Evolutionary conservation across 1,284 basidiomycete genomes (phyloP).

Genomic region (Sparassis latifolia): DNA sequence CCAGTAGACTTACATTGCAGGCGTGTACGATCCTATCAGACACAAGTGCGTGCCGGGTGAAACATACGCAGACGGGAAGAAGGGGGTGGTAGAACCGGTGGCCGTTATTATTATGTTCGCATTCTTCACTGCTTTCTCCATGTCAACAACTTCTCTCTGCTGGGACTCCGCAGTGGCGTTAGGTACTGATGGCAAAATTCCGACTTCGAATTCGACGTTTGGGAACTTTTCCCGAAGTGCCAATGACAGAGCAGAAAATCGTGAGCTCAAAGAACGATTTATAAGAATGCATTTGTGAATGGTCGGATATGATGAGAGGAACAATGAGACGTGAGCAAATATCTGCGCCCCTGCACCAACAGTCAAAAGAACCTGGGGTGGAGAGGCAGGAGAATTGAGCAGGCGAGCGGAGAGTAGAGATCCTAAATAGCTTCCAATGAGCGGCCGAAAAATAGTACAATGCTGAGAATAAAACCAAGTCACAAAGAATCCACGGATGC

Average conservation of each 20-base stretch:
- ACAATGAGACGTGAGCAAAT: constrained; percentile 57
- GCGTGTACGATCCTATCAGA: constrained; percentile 80
- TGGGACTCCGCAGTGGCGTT: too few relatives aligned
- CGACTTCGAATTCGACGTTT: constrained; percentile 25
- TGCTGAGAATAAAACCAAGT: too few relatives aligned
- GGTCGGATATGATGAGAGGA: constrained; percentile 51
- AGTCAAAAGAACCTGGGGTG: constrained; percentile 47
- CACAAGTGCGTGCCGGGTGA: constrained; percentile 63
- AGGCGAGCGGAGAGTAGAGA: constrained; percentile 65
- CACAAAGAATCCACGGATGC: too few relatives aligned
- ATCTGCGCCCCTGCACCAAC: constrained; percentile 78
- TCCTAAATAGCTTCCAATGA: constrained; percentile 33
- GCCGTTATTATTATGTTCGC: constrained; percentile 69
- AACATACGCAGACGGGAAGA: constrained; percentile 64
- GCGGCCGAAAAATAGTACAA: too few relatives aligned
- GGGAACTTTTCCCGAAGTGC: constrained; percentile 37
- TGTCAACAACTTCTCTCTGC: too few relatives aligned
- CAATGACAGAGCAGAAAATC: constrained; percentile 38
- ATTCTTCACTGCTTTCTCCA: constrained; percentile 19
- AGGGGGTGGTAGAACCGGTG: constrained; percentile 64
- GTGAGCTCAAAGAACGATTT: constrained; percentile 52
- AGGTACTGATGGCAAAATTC: neutral
- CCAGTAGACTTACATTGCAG: constrained; percentile 45
- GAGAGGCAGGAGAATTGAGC: constrained; percentile 30
- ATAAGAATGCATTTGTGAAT: constrained; percentile 54